Conservation (phyloP, 495 filamentous ascomycete species). For the Pyrenula aspistea region DNA sequence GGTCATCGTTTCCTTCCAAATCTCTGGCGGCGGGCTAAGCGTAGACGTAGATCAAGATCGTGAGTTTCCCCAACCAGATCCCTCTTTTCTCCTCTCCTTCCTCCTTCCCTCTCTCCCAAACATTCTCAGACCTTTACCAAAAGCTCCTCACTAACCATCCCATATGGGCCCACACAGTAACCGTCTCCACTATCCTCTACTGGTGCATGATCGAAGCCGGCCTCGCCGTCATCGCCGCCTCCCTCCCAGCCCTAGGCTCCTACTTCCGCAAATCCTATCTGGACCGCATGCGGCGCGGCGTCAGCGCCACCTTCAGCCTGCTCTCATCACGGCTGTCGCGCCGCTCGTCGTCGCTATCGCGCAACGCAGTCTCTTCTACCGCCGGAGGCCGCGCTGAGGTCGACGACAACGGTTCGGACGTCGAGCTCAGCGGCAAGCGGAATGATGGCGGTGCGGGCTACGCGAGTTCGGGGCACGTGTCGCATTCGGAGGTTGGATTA, state of each 20-base stretch:
- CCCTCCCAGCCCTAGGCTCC: slow-evolving; percentile 10
- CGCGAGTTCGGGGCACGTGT: too few species aligned
- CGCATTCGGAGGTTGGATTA: too few species aligned
- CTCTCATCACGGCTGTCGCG: background rate
- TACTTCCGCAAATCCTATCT: slow-evolving; percentile 7
- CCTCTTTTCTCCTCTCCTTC: background rate
- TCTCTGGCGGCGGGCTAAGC: slow-evolving; percentile 1
- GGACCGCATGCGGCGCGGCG: slow-evolving; percentile 1
- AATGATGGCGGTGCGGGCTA: background rate
- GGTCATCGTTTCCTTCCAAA: slow-evolving; percentile 4
- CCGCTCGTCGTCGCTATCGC: background rate
- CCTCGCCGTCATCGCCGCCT: slow-evolving; percentile 10
- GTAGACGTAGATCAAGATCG: slow-evolving; percentile 3
- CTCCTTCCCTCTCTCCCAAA: background rate
- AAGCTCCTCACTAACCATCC: too few species aligned
- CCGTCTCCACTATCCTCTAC: slow-evolving; percentile 3
- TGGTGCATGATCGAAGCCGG: slow-evolving; percentile 14
- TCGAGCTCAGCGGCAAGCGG: background rate
- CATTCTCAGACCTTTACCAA: too few species aligned
- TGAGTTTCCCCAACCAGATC: background rate
- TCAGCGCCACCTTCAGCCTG: slow-evolving; percentile 4
- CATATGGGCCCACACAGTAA: slow-evolving; percentile 1
- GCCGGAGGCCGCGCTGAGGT: background rate
- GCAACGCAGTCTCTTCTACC: too few species aligned
- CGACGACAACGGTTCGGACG: background rate